These are phyloP conservation scores for Syzygium syzygioides DNA, from an alignment of 441 rosid species.

Conservation along the genomic window DNA sequence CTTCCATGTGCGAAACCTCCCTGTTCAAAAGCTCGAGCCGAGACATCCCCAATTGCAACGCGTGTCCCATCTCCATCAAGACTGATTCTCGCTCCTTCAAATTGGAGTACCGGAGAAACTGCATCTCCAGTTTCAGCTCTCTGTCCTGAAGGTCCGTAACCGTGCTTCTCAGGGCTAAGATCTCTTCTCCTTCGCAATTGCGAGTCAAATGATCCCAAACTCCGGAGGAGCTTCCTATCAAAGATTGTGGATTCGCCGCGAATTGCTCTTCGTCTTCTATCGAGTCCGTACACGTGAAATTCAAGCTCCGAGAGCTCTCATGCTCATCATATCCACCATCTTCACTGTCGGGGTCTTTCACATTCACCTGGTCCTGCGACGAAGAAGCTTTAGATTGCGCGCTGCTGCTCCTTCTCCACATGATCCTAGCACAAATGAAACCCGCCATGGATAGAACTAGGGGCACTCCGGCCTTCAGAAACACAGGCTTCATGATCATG, in stretches of 20 bases:
- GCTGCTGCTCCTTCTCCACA: slow-evolving; percentile 20
- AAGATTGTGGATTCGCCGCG: neutral
- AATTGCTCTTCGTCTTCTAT: slow-evolving; percentile 20
- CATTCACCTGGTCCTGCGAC: slow-evolving; percentile 8
- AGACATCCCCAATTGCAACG: slow-evolving; percentile 32
- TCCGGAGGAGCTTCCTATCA: slow-evolving; percentile 6
- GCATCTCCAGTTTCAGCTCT: slow-evolving; percentile 30
- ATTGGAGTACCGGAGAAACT: slow-evolving; percentile 36
- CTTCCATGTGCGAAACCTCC: slow-evolving; percentile 42
- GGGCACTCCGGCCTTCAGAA: slow-evolving; percentile 60
- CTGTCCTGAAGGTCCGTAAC: slow-evolving; percentile 45
- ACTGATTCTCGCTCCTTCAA: slow-evolving; percentile 51
- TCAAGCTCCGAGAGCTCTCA: neutral
- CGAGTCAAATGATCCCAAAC: neutral
- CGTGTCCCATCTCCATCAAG: slow-evolving; percentile 42
- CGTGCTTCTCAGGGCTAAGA: slow-evolving; percentile 21
- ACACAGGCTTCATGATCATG: slow-evolving; percentile 45
- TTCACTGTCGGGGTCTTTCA: slow-evolving; percentile 10
- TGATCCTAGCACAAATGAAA: slow-evolving; percentile 40
- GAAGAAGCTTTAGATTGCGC: slow-evolving; percentile 5
- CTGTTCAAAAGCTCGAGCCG: slow-evolving; percentile 32
- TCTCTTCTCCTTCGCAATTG: slow-evolving; percentile 23
- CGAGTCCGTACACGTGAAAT: slow-evolving; percentile 3
- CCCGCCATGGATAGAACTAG: slow-evolving; percentile 55
- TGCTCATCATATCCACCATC: neutral